Evolutionary conservation across 495 filamentous ascomycete species (phyloP), one percentile per base, ranked within the genome.

Genomic region (Xylaria longipes): DNA sequence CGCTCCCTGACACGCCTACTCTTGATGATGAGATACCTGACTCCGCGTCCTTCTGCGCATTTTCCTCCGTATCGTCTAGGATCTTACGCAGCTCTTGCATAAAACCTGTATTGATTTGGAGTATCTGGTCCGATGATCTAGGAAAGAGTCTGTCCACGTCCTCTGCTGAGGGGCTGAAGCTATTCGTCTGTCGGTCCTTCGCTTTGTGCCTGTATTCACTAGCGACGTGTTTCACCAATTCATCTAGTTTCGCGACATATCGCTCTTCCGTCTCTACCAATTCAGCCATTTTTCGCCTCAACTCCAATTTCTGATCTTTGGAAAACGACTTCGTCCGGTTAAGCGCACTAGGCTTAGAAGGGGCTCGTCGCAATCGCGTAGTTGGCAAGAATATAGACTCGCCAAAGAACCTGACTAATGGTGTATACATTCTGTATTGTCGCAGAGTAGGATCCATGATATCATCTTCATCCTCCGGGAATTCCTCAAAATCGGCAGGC

Each of bases 241-340:
- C 91, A 72, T 92, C 89, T 45, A 98, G 75, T 76, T 97, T 97
- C 77, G 86, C 83, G 41, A 98, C 94, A 80, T 98, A 99, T 75
- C 93, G 89, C 76, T 95, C 93, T 81, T 99, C 96, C 0, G 96
- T 99, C 75, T 97, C 93, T 33, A 97, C 87, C 69, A 98, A 77
- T 79, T 99, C 96, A 73, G 90, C 92, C 89, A 99, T 91, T 76
- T 97, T 94, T 72, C 93, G 89, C 64, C 94, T 90, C 68, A 98
- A 80, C 50, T 91, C 90, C 66, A 94, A 88, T 76, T 97, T 95
- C 76, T 97, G 93, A 56, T 90, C 89, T 76, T 91, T 91, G 8
- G 91, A 87, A 73, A 97, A 93, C 0, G 90, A 85, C 72, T 88
- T 91, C 65, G 86, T 91, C 70, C 89, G 86, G 78, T 91, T 93